Percentiles rank a stretch among this genome's conserved stretches.
Conservation (phyloP, 1,284 basidiomycete species). For the Papiliotrema terrestris region DNA sequence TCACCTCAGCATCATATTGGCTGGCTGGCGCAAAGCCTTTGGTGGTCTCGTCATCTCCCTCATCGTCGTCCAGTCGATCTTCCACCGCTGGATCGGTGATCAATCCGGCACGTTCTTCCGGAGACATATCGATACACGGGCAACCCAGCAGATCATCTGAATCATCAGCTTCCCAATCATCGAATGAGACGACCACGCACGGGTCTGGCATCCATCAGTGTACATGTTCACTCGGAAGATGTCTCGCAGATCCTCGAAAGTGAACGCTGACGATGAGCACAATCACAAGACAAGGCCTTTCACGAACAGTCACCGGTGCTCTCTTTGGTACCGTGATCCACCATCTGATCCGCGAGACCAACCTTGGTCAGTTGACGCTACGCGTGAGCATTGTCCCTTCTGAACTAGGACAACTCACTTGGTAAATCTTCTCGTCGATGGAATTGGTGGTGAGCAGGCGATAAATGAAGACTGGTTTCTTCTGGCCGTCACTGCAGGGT, state of each 20-base stretch:
- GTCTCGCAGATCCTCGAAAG: constrained; percentile 83
- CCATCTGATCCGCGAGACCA: constrained; percentile 62
- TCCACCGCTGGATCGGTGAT: neutral
- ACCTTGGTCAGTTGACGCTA: constrained; percentile 94
- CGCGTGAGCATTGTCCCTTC: constrained; percentile 8
- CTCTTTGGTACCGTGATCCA: constrained; percentile 40
- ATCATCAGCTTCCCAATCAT: constrained; percentile 1
- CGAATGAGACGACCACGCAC: constrained; percentile 31
- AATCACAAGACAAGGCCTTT: neutral
- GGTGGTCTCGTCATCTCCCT: constrained; percentile 41
- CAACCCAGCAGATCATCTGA: constrained; percentile 66
- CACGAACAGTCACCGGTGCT: constrained; percentile 65
- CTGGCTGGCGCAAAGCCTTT: constrained; percentile 68
- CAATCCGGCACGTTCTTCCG: neutral
- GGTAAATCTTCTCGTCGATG: constrained; percentile 53
- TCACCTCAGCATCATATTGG: constrained; percentile 50
- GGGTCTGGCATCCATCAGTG: constrained; percentile 80
- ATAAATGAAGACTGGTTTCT: constrained; percentile 87
- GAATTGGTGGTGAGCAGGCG: constrained; percentile 66
- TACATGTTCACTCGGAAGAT: constrained; percentile 82
- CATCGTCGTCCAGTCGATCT: constrained; percentile 16
- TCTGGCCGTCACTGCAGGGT: constrained; percentile 75
- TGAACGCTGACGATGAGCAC: constrained; percentile 59
- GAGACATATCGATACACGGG: constrained; percentile 51
- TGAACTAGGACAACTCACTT: constrained; percentile 17